These are phyloP conservation scores for Lasiodiplodia gonubiensis DNA, from an alignment of 2,329 filamentous ascomycete species.

Conservation along the genomic window DNA sequence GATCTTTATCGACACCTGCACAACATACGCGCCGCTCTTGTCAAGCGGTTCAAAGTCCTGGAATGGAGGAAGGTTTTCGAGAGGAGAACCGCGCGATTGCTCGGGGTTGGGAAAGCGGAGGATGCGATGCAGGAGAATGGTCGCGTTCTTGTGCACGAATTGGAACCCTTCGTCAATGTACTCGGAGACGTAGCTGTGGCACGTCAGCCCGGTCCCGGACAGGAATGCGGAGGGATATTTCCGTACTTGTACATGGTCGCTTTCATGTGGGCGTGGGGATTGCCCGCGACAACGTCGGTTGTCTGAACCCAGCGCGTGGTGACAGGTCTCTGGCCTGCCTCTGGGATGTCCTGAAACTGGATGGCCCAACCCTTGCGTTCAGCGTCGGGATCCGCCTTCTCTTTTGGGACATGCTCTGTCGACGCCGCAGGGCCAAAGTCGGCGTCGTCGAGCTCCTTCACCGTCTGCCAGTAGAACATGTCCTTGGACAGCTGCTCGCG, in stretches of 20 bases:
- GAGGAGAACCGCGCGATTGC: constrained; percentile 39
- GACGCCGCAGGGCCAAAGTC: constrained; percentile 39
- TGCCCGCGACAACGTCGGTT: constrained; percentile 54
- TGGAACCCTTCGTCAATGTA: constrained; percentile 63
- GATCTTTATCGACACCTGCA: constrained; percentile 64
- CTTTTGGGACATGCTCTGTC: constrained; percentile 18
- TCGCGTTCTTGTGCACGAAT: constrained; percentile 63
- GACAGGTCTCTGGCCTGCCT: constrained; percentile 59
- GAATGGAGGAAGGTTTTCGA: constrained; percentile 50
- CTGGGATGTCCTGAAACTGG: constrained; percentile 51
- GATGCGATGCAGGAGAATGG: constrained; percentile 62
- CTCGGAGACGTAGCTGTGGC: constrained; percentile 60
- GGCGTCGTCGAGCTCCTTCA: constrained; percentile 49
- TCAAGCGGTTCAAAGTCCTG: constrained; percentile 59
- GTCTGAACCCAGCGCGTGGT: constrained; percentile 60
- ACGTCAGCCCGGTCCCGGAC: neutral
- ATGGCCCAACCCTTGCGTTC: constrained; percentile 43
- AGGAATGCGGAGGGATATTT: neutral
- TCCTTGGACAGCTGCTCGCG: constrained; percentile 45
- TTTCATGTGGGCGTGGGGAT: constrained; percentile 58
- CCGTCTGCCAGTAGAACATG: constrained; percentile 61
- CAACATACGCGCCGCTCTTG: constrained; percentile 61
- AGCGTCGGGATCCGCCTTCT: constrained; percentile 11
- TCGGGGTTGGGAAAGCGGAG: constrained; percentile 53
- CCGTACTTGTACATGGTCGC: constrained; percentile 57